Evolutionary conservation across 2,329 filamentous ascomycete species (phyloP).

Genomic region (Claviceps capensis): DNA sequence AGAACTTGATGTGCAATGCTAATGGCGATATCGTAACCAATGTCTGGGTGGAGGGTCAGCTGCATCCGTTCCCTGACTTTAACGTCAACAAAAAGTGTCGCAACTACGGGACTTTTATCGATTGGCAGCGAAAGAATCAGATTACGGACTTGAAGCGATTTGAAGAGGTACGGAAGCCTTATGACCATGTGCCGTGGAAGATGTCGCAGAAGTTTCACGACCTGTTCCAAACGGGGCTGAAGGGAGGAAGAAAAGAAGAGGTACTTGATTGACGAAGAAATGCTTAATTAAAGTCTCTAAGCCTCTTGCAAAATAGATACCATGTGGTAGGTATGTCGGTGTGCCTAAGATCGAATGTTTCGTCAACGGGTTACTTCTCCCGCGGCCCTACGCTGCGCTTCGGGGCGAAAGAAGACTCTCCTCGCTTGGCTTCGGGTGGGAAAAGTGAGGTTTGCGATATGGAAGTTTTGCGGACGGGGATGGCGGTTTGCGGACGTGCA

Average conservation of each 20-base stretch:
- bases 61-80: slow-evolving; percentile 9
- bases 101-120: slow-evolving; percentile 7
- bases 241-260: neutral
- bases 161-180: slow-evolving; percentile 1
- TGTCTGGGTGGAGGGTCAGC: slow-evolving; percentile 8
- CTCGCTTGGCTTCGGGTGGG: no score
- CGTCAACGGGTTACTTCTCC: no score
- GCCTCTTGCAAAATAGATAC: no score
- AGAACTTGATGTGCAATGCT: slow-evolving; percentile 10
- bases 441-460: no score
- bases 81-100: slow-evolving; percentile 9
- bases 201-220: slow-evolving; percentile 1
- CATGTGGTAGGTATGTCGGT: no score
- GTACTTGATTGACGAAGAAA: neutral
- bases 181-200: neutral
- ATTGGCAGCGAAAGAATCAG: slow-evolving; percentile 8
- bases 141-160: slow-evolving; percentile 2
- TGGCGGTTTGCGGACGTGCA: no score
- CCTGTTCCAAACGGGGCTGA: neutral
- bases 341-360: no score
- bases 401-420: no score
- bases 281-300: neutral
- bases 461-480: no score
- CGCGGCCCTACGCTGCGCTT: no score
- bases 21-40: slow-evolving; percentile 8